Evolutionary conservation across 148 eudicot genomes (phyloP).

Genomic region (Nepenthes gracilis): DNA sequence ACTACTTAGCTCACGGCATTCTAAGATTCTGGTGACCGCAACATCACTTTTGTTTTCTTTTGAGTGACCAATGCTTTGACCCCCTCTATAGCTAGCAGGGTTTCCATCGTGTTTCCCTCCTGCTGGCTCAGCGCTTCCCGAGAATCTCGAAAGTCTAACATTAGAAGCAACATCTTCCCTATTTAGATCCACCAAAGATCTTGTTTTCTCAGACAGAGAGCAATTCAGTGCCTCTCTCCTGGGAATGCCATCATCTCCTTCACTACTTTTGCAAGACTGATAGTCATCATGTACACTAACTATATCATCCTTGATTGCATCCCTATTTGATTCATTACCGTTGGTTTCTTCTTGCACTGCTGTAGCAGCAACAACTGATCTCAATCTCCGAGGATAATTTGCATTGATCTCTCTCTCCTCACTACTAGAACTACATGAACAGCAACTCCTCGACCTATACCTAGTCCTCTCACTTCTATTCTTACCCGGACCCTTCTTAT

Average conservation of each 20-base stretch:
- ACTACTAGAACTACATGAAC: constrained; percentile 25
- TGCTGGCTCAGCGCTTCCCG: not conserved
- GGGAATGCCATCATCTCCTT: constrained; percentile 40
- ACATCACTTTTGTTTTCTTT: constrained; percentile 15
- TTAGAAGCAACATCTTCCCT: constrained; percentile 21
- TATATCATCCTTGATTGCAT: constrained; percentile 58
- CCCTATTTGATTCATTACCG: constrained; percentile 18
- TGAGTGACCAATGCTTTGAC: not conserved
- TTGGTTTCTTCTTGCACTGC: constrained; percentile 21
- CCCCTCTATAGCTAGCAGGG: constrained; percentile 5
- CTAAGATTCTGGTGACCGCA: constrained; percentile 6
- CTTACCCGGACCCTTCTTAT: constrained; percentile 14
- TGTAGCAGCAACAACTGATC: constrained; percentile 50
- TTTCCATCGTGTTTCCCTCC: not conserved
- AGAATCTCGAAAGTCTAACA: constrained; percentile 6
- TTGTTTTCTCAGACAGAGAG: constrained; percentile 15
- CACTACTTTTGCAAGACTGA: constrained; percentile 56
- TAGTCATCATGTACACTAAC: constrained; percentile 50
- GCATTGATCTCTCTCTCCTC: constrained; percentile 20
- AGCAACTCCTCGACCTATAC: constrained; percentile 29
- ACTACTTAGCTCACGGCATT: not conserved
- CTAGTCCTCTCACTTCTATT: constrained; percentile 13
- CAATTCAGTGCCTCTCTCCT: constrained; percentile 20
- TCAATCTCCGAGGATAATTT: constrained; percentile 45
- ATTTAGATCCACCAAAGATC: constrained; percentile 14